Evolutionary conservation across 2,329 filamentous ascomycete genomes (phyloP).

Genomic region (Penicillium sp.): DNA sequence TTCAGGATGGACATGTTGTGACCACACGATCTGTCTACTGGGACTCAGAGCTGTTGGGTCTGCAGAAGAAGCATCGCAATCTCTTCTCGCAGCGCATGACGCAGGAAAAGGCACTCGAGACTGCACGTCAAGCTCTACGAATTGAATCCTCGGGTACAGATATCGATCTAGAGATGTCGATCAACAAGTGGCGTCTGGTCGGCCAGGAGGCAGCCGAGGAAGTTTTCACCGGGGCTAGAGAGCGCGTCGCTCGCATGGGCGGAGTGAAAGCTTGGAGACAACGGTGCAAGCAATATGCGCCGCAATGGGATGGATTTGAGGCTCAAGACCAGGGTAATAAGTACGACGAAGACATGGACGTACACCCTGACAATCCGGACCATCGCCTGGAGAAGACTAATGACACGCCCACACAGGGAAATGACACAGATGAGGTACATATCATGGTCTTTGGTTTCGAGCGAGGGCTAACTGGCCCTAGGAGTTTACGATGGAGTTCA

Average conservation of each 20-base stretch:
- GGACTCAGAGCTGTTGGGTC: conserved; percentile 28
- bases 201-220: conserved; percentile 66
- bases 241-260: conserved; percentile 62
- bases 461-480: conserved; percentile 23
- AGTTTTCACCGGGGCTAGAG: conserved; percentile 59
- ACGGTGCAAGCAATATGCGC: conserved; percentile 46
- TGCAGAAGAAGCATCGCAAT: conserved; percentile 37
- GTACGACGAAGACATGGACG: conserved; percentile 39
- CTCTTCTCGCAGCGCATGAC: conserved; percentile 33
- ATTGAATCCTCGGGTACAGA: conserved; percentile 50
- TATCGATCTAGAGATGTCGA: conserved; percentile 56
- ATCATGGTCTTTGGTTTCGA: background rate
- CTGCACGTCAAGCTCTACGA: conserved; percentile 51
- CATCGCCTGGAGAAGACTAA: conserved; percentile 19
- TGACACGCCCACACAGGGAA: conserved; percentile 31
- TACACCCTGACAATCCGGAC: background rate
- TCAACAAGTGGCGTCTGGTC: conserved; percentile 60
- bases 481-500: conserved; percentile 68
- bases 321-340: conserved; percentile 28
- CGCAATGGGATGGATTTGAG: conserved; percentile 32
- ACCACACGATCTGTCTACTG: conserved; percentile 11
- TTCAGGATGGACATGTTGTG: conserved; percentile 7
- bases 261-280: conserved; percentile 58
- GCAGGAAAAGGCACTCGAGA: conserved; percentile 48
- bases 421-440: conserved; percentile 27